These are phyloP conservation scores for Alternaria rosae DNA, from an alignment of 2,329 filamentous ascomycete genomes.

Conservation along the genomic window DNA sequence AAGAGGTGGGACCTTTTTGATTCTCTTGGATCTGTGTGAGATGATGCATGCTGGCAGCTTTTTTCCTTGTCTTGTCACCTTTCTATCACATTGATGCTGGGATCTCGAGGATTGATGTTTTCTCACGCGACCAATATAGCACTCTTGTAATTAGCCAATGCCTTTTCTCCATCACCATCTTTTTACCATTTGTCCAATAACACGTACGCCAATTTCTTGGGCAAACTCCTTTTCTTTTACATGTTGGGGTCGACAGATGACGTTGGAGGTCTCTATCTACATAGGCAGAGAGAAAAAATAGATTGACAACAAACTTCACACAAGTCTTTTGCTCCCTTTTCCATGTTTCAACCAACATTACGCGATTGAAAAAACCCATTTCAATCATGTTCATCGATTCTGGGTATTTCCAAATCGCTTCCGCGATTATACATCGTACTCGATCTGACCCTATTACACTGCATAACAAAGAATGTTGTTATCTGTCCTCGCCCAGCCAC, in stretches of 20 bases:
- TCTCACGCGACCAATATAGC: constrained; percentile 8
- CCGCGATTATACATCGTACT: not conserved
- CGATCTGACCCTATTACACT: not conserved
- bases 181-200: not conserved
- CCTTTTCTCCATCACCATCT: not conserved
- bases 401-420: not conserved
- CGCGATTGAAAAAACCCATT: accelerated
- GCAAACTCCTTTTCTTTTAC: not conserved
- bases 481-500: not conserved
- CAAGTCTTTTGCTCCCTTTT: not conserved
- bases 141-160: constrained; percentile 13
- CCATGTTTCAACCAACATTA: not conserved
- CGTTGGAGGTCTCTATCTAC: not conserved
- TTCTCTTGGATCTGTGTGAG: not conserved
- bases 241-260: not conserved
- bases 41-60: constrained; percentile 3
- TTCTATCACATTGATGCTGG: not conserved
- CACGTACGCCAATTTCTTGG: not conserved
- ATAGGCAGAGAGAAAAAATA: not conserved
- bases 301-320: not conserved
- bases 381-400: not conserved
- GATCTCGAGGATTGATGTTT: constrained; percentile 5
- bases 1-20: not conserved
- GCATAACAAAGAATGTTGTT: not conserved
- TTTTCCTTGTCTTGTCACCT: not conserved